Base-by-base conservation (phyloP, 1,284 basidiomycete species). In the Nidula niveotomentosa region DNA sequence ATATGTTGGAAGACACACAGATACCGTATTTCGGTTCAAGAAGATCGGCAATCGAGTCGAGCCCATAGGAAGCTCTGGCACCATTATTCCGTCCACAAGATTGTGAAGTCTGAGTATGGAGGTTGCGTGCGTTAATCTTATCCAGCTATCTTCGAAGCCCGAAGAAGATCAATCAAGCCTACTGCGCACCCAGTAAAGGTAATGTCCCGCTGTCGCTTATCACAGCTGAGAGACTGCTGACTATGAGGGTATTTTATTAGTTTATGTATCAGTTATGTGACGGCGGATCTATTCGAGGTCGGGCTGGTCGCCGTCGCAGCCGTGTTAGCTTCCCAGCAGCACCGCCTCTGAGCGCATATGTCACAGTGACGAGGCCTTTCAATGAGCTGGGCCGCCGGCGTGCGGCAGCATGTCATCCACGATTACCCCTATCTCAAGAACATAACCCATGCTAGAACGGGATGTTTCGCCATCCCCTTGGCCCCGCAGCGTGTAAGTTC, bases 401-500 rank as follows among this genome's bases (percentile, higher is more conserved):
- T 58, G 51, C 53, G 35, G 15, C 34, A 53, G 37, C 52, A 50
- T 50, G 51, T 37, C 58, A 56, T 44, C 59, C 59, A 53, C 46
- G 53, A 45, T 41, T 53, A 47, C 64, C 63, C 64, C 64, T 69
- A 66, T 66, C 56, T 48, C 52, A 53, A n/a, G 46, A 49, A 58
- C 48, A 33, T 45, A 37, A 51, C 47, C 34, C 37, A 56, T 43
- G 33, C 36, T 51, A 43, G 49, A 44, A 51, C 54, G 51, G 34
- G 45, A 52, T 37, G 13, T 46, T 51, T 39, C 56, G 52, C 56
- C 56, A 44, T 35, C 53, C 47, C 51, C 52, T 57, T 53, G 53
- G 53, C 46, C 54, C 49, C 35, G 48, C 48, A 49, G 50, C 43
- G 36, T 35, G 18, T 23, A 46, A n/a, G 45, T 46, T 2, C 9